Evolutionary conservation across 2,329 filamentous ascomycete species (phyloP).

Genomic region (Thielaviopsis populi): DNA sequence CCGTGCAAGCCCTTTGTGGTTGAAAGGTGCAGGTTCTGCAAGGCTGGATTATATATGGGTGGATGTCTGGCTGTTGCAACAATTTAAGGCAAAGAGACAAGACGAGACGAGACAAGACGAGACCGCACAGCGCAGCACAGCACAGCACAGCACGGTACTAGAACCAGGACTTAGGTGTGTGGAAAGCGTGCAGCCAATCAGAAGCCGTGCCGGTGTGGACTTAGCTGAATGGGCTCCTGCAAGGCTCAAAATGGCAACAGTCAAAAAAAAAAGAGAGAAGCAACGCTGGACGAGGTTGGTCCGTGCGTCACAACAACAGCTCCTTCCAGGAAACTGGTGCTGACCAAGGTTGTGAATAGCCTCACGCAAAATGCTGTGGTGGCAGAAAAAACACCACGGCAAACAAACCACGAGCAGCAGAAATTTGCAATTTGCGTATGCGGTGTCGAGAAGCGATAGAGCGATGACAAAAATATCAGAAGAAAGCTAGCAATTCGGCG

Average conservation of each 20-base stretch:
- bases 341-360: constrained; percentile 9
- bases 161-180: not conserved
- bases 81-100: too few species aligned
- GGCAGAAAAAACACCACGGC: constrained; percentile 1
- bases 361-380: constrained; percentile 8
- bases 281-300: constrained; percentile 11
- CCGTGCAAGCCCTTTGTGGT: not conserved
- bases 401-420: not conserved
- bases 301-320: constrained; percentile 17
- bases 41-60: not conserved
- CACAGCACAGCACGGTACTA: too few species aligned
- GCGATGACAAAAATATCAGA: not conserved
- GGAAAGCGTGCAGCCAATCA: constrained; percentile 9
- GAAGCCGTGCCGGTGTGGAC: constrained; percentile 5
- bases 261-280: constrained; percentile 13
- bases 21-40: not conserved
- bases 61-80: not conserved
- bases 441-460: not conserved
- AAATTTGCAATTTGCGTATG: not conserved
- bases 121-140: too few species aligned
- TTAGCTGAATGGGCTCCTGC: constrained; percentile 13
- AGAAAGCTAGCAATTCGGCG: constrained; percentile 10
- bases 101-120: too few species aligned
- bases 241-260: constrained; percentile 16
- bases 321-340: constrained; percentile 14